Base-by-base conservation (phyloP, 2,329 filamentous ascomycete species). In the Pseudopithomyces maydicus region DNA sequence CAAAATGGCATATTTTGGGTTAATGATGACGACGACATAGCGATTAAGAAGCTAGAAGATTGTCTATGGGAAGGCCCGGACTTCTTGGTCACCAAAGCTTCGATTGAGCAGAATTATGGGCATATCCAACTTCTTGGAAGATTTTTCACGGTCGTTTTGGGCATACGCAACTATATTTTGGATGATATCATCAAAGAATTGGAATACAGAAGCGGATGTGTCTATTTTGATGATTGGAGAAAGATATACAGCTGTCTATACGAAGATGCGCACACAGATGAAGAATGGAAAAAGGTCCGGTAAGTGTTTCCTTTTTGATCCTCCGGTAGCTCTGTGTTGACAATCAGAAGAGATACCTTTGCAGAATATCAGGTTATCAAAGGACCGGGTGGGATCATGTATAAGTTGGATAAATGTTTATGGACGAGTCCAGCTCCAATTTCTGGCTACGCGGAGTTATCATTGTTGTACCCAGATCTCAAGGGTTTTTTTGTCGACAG, bases 351-450 rank as follows among this genome's bases (percentile, higher is more conserved):
- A 36, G 43, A 45, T 15, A 48, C 38, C 1, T 66, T 66, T 44
- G 39, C 15, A 3, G 23, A 38, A 14, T 17, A 52, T 6, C 29
- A 33, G 26, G 22, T 63, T 2, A 42, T 66, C 1, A 15, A 58
- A 7, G 62, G 56, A 17, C 41, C 41, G n/a, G 41, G 58, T 26
- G 44, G 39, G 6, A 52, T 1, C 3, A 63, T 57, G 62, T 46
- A 63, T 17, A 58, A 45, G 5, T 36, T 63, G 3, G 2, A 46
- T 1, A 52, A 48, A 11, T 67, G 62, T 29, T n/a, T 67, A 5
- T 67, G 62, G 64, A 50, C 43, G 2, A 62, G 53, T 19, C 56
- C 58, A 3, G 65, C 62, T 17, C 17, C 49, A 4, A 54, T 67
- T 7, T 17, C 42, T 10, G 57, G 49, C 4, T 64, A 57, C 22